Conservation (phyloP, 2,329 filamentous ascomycete species). For the Nannizziopsis arthrosporioides region DNA sequence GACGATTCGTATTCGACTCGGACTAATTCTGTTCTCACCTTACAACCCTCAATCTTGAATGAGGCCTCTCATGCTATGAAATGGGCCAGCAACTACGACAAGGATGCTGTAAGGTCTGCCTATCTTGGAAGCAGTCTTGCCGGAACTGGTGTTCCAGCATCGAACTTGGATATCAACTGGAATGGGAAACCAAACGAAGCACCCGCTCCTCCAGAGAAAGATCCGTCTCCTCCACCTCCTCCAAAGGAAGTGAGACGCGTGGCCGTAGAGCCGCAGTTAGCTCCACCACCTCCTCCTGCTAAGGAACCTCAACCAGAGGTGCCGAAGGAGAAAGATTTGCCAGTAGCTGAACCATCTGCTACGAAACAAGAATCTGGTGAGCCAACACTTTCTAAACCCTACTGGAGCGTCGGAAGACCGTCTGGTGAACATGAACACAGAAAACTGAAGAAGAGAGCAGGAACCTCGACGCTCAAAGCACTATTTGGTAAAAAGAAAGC, state of each 20-base stretch:
- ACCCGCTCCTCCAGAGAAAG: background rate
- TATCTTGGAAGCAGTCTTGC: slow-evolving; percentile 66
- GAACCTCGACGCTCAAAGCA: slow-evolving; percentile 33
- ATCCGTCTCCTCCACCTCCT: background rate
- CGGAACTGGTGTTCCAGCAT: slow-evolving; percentile 51
- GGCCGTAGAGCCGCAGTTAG: background rate
- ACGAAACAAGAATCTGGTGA: slow-evolving; percentile 17
- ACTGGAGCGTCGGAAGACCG: slow-evolving; percentile 25
- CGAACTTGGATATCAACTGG: slow-evolving; percentile 31
- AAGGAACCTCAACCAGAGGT: slow-evolving; percentile 1
- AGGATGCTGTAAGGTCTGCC: slow-evolving; percentile 70
- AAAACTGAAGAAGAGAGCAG: slow-evolving; percentile 36
- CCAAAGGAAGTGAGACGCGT: slow-evolving; percentile 7
- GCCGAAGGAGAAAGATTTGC: background rate
- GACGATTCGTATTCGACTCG: slow-evolving; percentile 50
- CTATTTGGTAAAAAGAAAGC: slow-evolving; percentile 33
- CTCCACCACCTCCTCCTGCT: slow-evolving; percentile 1
- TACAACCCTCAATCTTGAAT: slow-evolving; percentile 71
- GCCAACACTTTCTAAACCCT: slow-evolving; percentile 17
- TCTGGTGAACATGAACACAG: slow-evolving; percentile 27
- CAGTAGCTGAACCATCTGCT: slow-evolving; percentile 9
- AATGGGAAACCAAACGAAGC: slow-evolving; percentile 24
- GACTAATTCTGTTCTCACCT: slow-evolving; percentile 79
- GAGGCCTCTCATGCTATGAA: slow-evolving; percentile 92
- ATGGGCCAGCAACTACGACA: slow-evolving; percentile 93